These are phyloP conservation scores for Cydonia oblonga DNA, from an alignment of 331 rosid genomes.

Conservation along the genomic window DNA sequence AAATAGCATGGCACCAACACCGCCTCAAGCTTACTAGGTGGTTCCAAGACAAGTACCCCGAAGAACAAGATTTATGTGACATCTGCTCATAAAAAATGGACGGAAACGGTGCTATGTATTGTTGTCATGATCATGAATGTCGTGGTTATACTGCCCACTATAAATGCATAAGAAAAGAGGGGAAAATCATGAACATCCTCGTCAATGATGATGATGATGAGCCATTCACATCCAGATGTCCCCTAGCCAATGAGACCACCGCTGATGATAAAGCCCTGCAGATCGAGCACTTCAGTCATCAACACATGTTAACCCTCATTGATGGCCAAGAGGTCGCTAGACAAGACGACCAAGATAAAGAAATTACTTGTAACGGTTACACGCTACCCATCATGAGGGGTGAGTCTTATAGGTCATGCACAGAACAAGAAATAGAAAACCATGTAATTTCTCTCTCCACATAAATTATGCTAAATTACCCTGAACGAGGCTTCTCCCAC, in stretches of 20 bases:
- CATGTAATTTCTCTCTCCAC: neutral
- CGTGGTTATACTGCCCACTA: neutral
- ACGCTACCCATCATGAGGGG: too few relatives aligned
- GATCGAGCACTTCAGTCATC: neutral
- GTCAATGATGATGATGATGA: neutral
- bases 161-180: neutral
- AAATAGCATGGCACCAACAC: neutral
- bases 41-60: neutral
- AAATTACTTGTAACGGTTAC: too few relatives aligned
- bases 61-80: neutral
- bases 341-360: too few relatives aligned
- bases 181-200: neutral
- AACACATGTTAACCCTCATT: neutral
- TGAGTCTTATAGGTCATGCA: too few relatives aligned
- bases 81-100: fast-evolving
- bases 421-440: too few relatives aligned
- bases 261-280: neutral
- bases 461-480: neutral
- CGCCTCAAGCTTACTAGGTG: neutral
- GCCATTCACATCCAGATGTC: neutral
- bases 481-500: neutral
- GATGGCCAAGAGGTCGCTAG: too few relatives aligned
- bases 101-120: neutral
- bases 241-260: neutral
- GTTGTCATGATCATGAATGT: neutral